Evolutionary conservation across 2,329 filamentous ascomycete species (phyloP), one percentile per base, ranked within the genome.

Genomic region (Ophiostoma pallidulum): DNA sequence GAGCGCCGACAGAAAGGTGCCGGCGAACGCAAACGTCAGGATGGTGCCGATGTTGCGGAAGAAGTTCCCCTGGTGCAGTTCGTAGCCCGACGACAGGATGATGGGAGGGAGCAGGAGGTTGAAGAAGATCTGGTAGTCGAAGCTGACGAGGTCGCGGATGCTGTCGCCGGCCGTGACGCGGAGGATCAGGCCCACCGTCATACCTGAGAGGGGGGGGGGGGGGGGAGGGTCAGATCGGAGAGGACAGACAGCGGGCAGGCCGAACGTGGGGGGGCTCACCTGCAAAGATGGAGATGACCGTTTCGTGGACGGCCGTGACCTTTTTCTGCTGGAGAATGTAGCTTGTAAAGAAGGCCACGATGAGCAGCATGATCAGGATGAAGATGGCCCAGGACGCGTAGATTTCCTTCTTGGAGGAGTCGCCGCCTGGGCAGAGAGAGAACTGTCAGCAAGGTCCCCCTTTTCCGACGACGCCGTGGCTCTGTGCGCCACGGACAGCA

Each of bases 81-180:
- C 92, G 68, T 97, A 98, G 47, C 92, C 92, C 14, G 91, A 96
- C 14, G 90, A 91, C 24, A 98, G 76, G 63, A 98, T 98, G 62
- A 98, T 98, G 48, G 92, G 92, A 32, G 92, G 92, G n/a, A 98
- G 84, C 12, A 98, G 79, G 39, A 98, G 78, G 66, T 98, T 98
- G 75, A 98, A 98, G 74, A 98, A 98, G 73, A 97, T 95, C 63
- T 97, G 90, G 64, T 96, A 96, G 70, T 97, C 86, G 73, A 98
- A 98, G 66, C 84, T 94, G 61, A 98, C 89, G 54, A 87, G 82
- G 62, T 86, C 86, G 64, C 90, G 84, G 58, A 98, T 89, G 53
- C 84, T 87, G 53, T 87, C 83, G 55, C 84, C 83, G 45, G 84
- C 82, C 37, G 81, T 86, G 53, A 96, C 71, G 60, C 92, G 80